Base-by-base conservation (phyloP, 441 rosid genomes). In the Pelargonium australe region DNA sequence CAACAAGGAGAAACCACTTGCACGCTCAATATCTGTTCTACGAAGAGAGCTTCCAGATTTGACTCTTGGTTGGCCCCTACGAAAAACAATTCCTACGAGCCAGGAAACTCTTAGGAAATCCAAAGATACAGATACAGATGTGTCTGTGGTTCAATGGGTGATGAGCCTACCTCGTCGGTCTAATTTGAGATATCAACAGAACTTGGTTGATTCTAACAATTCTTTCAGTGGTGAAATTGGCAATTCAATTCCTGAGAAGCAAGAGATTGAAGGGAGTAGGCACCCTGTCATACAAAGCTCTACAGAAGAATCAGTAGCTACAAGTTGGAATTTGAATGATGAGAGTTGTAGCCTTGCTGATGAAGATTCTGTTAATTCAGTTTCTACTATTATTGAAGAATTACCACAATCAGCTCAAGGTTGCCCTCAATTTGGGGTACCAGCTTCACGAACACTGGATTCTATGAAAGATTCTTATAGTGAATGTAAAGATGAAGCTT, bases 301-400 rank as follows among this genome's bases (percentile, higher is more conserved):
- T 40, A 40, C 43, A 40, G 43, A 40, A 40, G 43, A 40, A 40
- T 40, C 43, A 40, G 43, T 40, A 40, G 60, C 14, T 53, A 14
- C 5, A 53, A 16, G 60, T 53, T 16, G 19, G 60, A 53, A 53
- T 53, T n/a, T n/a, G 6, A 14, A 14, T 53, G 60, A 53, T 53
- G 60, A 53, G 60, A 53, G 60, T 53, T 53, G 60, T 53, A n/a
- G 19, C 60, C 60, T 53, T 53, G 60, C 14, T 53, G 60, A 53
- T 53, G 60, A 53, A 53, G 17, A 5, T 13, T 53, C 60, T n/a
- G 5, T 53, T 20, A 53, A 1, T 53, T 53, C 60, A 53, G 17
- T 16, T n/a, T 53, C 60, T 14, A n/a, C 60, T 53, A 16, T 53
- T 53, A 2, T 53, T 53, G 60, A 53, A 53, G 19, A n/a, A 53